These are phyloP conservation scores for Raffaelea arxii DNA, from an alignment of 2,329 filamentous ascomycete genomes.

Conservation along the genomic window DNA sequence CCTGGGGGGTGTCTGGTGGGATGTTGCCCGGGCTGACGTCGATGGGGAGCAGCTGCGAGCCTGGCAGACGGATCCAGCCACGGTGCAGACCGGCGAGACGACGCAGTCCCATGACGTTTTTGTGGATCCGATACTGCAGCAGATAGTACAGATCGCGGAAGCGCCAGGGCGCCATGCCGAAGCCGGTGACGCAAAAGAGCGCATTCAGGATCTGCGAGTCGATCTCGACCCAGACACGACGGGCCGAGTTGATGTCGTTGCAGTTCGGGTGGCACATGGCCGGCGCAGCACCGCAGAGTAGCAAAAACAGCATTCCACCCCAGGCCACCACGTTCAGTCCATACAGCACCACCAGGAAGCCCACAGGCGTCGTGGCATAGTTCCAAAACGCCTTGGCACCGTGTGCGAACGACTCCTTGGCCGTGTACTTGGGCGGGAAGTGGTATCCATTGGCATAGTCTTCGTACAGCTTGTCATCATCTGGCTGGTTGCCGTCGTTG, in stretches of 20 bases:
- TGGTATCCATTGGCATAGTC: slow-evolving; percentile 55
- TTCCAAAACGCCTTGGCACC: slow-evolving; percentile 55
- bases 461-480: slow-evolving; percentile 9
- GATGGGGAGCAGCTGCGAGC: slow-evolving; percentile 48
- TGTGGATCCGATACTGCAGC: slow-evolving; percentile 49
- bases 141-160: slow-evolving; percentile 72
- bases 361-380: slow-evolving; percentile 65
- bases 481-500: neutral
- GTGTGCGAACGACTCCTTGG: slow-evolving; percentile 47
- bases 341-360: slow-evolving; percentile 71
- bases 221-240: slow-evolving; percentile 77
- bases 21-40: slow-evolving; percentile 44
- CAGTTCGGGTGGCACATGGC: slow-evolving; percentile 65
- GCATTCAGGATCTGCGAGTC: slow-evolving; percentile 76
- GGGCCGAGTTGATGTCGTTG: slow-evolving; percentile 62
- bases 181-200: slow-evolving; percentile 79
- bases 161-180: slow-evolving; percentile 76
- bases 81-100: slow-evolving; percentile 65
- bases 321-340: slow-evolving; percentile 76
- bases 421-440: slow-evolving; percentile 52
- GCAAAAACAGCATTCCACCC: slow-evolving; percentile 83
- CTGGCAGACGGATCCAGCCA: slow-evolving; percentile 64
- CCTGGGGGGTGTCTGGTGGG: slow-evolving; percentile 26
- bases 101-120: slow-evolving; percentile 48
- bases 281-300: slow-evolving; percentile 66